phyloP scores from a whole-genome alignment of 73 alveolate genomes.

The Paramecium sonneborni region DNA sequence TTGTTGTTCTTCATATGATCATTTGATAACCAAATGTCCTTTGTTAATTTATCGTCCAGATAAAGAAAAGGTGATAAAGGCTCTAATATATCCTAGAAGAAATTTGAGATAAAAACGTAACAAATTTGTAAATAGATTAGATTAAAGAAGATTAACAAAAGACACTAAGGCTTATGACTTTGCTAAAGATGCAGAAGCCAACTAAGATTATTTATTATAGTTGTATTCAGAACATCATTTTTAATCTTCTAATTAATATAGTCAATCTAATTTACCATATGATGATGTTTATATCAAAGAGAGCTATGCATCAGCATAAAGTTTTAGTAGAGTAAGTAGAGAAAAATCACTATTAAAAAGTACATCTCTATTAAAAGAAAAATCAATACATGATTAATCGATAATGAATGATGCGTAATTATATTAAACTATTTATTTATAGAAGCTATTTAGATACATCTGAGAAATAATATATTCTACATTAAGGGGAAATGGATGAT shows the following conservation, averaged over 20 bases:
- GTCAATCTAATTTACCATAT: background rate
- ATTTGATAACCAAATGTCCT: slow-evolving; percentile 19
- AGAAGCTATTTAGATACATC: background rate
- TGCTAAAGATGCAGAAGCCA: background rate
- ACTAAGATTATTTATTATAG: background rate
- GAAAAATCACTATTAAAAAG: slow-evolving; percentile 18
- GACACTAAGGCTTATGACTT: background rate
- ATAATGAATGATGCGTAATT: slow-evolving; percentile 1
- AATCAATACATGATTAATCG: slow-evolving; percentile 6
- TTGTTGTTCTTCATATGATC: slow-evolving; percentile 6
- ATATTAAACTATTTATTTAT: background rate
- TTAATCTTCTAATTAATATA: background rate
- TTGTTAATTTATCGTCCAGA: slow-evolving; percentile 8
- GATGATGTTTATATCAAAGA: slow-evolving; percentile 31
- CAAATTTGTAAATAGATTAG: background rate
- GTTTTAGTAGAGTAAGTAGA: slow-evolving; percentile 46
- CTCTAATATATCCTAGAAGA: background rate
- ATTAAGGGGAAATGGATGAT: slow-evolving; percentile 43
- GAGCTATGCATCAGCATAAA: slow-evolving; percentile 8
- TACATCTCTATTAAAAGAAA: slow-evolving; percentile 4
- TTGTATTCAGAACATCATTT: background rate
- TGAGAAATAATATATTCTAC: background rate
- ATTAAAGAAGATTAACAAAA: background rate
- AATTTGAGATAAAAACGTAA: background rate
- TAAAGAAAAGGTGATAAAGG: background rate